Evolutionary conservation across 2,329 filamentous ascomycete genomes (phyloP), one percentile per base, ranked within the genome.

Genomic region (Colletotrichum higginsianum): DNA sequence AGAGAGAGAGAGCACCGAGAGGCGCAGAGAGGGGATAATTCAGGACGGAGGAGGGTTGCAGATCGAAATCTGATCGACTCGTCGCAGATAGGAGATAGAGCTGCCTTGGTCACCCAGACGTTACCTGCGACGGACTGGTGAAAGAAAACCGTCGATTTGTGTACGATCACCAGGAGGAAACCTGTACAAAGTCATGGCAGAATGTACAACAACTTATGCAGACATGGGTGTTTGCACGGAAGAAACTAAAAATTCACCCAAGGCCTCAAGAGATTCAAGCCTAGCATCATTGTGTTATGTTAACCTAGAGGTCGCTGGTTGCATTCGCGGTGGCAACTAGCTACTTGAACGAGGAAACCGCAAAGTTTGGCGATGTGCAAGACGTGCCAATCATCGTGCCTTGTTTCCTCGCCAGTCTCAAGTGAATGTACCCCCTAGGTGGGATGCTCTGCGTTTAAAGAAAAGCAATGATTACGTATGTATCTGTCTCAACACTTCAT

Each of bases 391-490:
- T n/a, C 49, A 63, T 15, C 53, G 30, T 55, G 46, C 26, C 44
- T 50, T 8, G 15, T 56, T 35, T 30, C 12, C 40, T 57, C 15
- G 38, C 38, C 38, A 16, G 13, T 16, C 47, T 21, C 21, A 35
- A 40, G 13, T 2, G 46, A 21, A n/a, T 21, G n/a, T 12, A n/a
- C 38, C 44, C 26, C 30, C 35, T 30, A 26, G 13, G 53, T 15
- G 15, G 44, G 16, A 4, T 42, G 40, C 16, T 44, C 21, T 44
- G 40, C 30, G 35, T 38, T 38, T 0, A 23, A 38, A 60, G 12
- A n/a, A 72, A 53, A 60, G 15, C n/a, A 55, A 58, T 55, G 30
- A 64, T 64, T 72, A 72, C 49, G 35, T 67, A 69, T 60, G 35
- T 67, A 56, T 58, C 44, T 47, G 21, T 44, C 46, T 46, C 42